Evolutionary conservation across 306 rosid genomes (phyloP), one percentile per base, ranked within the genome.

Genomic region (Prunus davidiana): DNA sequence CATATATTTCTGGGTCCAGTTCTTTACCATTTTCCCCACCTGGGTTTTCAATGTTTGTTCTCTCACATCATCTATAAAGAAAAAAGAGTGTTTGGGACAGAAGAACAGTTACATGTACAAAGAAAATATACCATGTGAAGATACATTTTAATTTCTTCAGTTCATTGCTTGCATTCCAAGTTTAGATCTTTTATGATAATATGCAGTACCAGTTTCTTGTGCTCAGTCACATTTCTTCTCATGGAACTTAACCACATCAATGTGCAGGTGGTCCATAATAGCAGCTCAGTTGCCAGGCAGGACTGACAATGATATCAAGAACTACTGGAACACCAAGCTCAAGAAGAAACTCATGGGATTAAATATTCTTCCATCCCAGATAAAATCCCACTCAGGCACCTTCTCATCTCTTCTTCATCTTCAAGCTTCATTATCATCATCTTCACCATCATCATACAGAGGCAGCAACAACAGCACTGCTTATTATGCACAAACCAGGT

Each of bases 271-370:
- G 98, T 94, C 98, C 76, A 80, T 94, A 45, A 94, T 94, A 81
- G 98, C 98, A 80, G 86, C 93, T 81, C 94, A 89, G 74, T 75
- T 94, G 72, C 91, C 91, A 13, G 96, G 97, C 2, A 87, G 98
- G 74, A 94, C 98, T 6, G 98, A 94, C 80, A 94, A 94, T 76
- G 97, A 94, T 71, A 88, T 94, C 34, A 94, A 94, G 82, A 94
- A 94, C 82, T 89, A 94, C 64, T 94, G 98, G 98, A 94, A 94
- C 91, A 91, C 97, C n/a, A 91, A 90, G 79, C 96, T 94, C 5
- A 94, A 90, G 93, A 94, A 91, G 83, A 94, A 91, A 73, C 72
- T 86, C 47, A 82, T 87, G 85, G 71, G 74, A 69, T 65, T 73
- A 62, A 78, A 78, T 73, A 3, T 60, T 25, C 64, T 3, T 58